These are phyloP conservation scores for Phytophthora citrophthora DNA, from an alignment of 352 stramenopile genomes.

Conservation along the genomic window DNA sequence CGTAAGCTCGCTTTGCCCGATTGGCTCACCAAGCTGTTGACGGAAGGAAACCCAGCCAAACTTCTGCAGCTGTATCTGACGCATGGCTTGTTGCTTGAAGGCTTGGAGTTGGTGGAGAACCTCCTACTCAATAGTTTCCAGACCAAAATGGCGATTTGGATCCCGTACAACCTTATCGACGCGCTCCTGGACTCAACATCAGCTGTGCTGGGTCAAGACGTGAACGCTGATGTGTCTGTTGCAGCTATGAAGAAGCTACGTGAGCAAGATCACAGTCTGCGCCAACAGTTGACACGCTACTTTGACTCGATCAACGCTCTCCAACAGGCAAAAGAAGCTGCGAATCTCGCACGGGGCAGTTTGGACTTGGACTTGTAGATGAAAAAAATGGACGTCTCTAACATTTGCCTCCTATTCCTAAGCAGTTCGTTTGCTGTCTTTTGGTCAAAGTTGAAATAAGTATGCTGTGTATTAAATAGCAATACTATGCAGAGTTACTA, in stretches of 20 bases:
- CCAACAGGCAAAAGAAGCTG: constrained; percentile 61
- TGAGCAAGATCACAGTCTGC: constrained; percentile 42
- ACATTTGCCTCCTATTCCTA: too few relatives aligned
- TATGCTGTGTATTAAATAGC: too few relatives aligned
- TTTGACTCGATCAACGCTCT: constrained; percentile 56
- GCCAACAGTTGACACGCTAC: constrained; percentile 53
- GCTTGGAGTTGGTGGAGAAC: constrained; percentile 54
- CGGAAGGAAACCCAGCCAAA: constrained; percentile 56
- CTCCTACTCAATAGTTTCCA: constrained; percentile 49
- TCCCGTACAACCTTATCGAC: constrained; percentile 78
- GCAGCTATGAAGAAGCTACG: constrained; percentile 31
- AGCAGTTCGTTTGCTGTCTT: too few relatives aligned
- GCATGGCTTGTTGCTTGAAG: constrained; percentile 70
- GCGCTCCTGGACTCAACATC: constrained; percentile 55
- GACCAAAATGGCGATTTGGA: constrained; percentile 57
- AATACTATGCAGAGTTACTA: too few relatives aligned
- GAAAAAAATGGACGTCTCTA: neutral
- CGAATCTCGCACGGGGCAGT: constrained; percentile 43
- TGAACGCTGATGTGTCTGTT: constrained; percentile 15
- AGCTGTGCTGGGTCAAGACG: constrained; percentile 39
- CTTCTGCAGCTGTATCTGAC: constrained; percentile 66
- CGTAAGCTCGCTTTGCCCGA: constrained; percentile 62
- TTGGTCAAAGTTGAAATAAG: too few relatives aligned
- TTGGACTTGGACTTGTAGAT: constrained; percentile 32
- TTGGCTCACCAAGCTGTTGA: constrained; percentile 61